Evolutionary conservation across 2,329 filamentous ascomycete genomes (phyloP), one percentile per base, ranked within the genome.

Genomic region (Fusarium praegraminearum): DNA sequence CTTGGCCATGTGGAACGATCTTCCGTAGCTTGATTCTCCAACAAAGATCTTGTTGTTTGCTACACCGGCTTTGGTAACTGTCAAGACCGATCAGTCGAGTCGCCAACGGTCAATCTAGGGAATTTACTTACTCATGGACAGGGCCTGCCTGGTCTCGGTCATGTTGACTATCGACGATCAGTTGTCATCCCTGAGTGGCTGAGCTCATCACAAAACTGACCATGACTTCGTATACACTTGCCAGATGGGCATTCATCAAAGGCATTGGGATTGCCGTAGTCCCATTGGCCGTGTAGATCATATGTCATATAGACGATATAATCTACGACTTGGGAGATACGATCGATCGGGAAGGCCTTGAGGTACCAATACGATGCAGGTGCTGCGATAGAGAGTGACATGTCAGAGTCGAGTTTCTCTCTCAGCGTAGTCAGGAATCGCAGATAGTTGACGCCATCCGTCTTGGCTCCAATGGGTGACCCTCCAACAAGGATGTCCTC

Each of bases 321-420:
- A 50, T 80, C 75, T 7, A 80, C 38, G 4, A 73, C 38, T 2
- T 65, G 20, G 0, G 63, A 44, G 11, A 80, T 78, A 1, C 62
- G 35, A 7, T 71, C 58, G 15, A 81, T 75, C 0, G 75, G 78
- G 15, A 77, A 80, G 0, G 36, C 35, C 44, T 73, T 74, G 4
- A 81, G 74, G 33, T 79, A 80, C 79, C 77, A 81, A 47, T 75
- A 80, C 0, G 76, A 80, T 0, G 77, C 73, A 0, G 77, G 76
- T 0, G 76, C 75, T 3, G 76, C 75, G 44, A 80, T 74, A 0
- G 74, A 77, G 2, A 79, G 18, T 1, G 69, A 57, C 53, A 73
- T 77, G 2, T 30, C 8, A 5, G 32, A 38, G 22, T 7, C 33
- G 7, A 50, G 13, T 16, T 50, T 50, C 4, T 28, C 13, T 11